These are phyloP conservation scores for Physaria fendleri DNA, from an alignment of 345 rosid species.

Conservation along the genomic window DNA sequence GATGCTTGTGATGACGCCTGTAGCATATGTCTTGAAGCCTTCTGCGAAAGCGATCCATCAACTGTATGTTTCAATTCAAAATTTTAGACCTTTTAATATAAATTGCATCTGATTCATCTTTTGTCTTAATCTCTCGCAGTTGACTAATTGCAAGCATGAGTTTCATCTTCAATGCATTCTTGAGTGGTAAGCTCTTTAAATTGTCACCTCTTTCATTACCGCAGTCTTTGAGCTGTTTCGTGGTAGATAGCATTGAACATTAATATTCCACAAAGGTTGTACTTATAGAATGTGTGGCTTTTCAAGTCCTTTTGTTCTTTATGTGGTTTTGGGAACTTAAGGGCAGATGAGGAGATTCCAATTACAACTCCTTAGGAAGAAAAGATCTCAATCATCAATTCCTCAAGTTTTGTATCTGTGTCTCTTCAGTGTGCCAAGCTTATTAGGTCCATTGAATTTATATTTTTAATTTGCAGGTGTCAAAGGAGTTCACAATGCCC, in stretches of 20 bases:
- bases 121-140: conserved; percentile 33
- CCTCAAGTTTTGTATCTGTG: neutral
- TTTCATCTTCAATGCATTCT: conserved; percentile 97
- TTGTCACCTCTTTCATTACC: too few species aligned
- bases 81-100: neutral
- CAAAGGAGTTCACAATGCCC: conserved; percentile 99
- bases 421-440: neutral
- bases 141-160: conserved; percentile 87
- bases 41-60: conserved; percentile 78
- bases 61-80: conserved; percentile 43
- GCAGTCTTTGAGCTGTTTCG: neutral
- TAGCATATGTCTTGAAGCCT: conserved; percentile 93
- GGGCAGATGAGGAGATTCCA: neutral
- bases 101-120: neutral
- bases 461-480: conserved; percentile 46
- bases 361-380: neutral
- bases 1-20: conserved; percentile 96
- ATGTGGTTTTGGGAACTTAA: neutral
- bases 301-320: neutral
- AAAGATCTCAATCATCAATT: neutral
- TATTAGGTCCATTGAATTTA: neutral
- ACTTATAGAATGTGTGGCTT: neutral
- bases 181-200: conserved; percentile 54
- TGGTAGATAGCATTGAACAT: neutral
- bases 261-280: neutral